Base-by-base conservation (phyloP, 1,139 yeast genomes). In the Maudiozyma humilis region DNA sequence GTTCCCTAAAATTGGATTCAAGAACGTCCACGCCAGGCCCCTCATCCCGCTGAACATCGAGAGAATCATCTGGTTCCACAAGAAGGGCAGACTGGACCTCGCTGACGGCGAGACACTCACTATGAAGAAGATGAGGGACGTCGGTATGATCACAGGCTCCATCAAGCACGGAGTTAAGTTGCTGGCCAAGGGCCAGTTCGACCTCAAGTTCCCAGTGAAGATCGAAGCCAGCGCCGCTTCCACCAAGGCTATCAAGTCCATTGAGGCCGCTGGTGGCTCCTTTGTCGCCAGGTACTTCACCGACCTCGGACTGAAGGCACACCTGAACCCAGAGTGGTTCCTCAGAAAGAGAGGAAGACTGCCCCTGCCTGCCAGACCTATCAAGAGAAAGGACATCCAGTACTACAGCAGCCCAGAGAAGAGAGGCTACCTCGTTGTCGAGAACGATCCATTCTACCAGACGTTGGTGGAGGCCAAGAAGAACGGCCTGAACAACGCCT, bases 1-100 rank as follows among this genome's bases (percentile, higher is more conserved):
- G 49, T 87, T 88, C 65, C 97, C 97, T 43, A 89, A 91, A 63
- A 73, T 82, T 48, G 98, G 98, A 10, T 88, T 89, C 71, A 76
- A 78, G 56, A 73, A 82, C 54, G 72, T 73, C 13, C 75, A 73
- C 53, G 72, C 71, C 29, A 67, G 67, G 50, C 71, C 71, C 16
- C 68, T 74, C 51, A 68, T 71, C 38, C 78, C 75, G 53, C 55
- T 83, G 47, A 79, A 79, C 56, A 67, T 83, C 59, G 70, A 66
- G 27, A 71, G 76, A 55, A 78, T 83, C 47, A 78, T 76, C 55
- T 72, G 74, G 51, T 82, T 79, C 56, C 72, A 81, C 69, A 64
- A 82, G 47, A 69, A 74, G 47, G 89, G 87, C n/a, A 75, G 82
- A 57, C 69, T 91, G 33, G 78, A 78, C 13, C 67, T 88, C 47